These are phyloP conservation scores for Pelargonium australe DNA, from an alignment of 441 rosid genomes.

Conservation along the genomic window DNA sequence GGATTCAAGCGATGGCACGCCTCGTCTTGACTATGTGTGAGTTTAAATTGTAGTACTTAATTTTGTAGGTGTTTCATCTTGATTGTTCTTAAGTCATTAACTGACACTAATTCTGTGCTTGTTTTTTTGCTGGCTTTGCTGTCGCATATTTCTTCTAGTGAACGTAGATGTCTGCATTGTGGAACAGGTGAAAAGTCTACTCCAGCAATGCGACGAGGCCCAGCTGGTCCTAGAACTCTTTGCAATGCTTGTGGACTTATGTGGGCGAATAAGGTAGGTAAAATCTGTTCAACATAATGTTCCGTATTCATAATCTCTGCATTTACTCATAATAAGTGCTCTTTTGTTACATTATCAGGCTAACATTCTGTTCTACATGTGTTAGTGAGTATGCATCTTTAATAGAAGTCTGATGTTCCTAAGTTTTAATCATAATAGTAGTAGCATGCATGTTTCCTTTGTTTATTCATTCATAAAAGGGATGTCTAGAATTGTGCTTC, in stretches of 20 bases:
- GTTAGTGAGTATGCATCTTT: background rate
- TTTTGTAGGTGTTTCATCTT: constrained; percentile 6
- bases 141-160: constrained; percentile 22
- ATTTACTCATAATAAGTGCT: background rate
- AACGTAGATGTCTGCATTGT: constrained; percentile 33
- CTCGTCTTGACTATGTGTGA: constrained; percentile 36
- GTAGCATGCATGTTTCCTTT: background rate
- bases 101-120: background rate
- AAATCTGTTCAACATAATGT: background rate
- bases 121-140: constrained; percentile 7
- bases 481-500: background rate
- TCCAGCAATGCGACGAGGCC: constrained; percentile 44
- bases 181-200: constrained; percentile 33
- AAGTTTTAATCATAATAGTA: background rate
- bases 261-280: constrained; percentile 41
- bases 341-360: background rate
- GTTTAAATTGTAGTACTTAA: constrained; percentile 20
- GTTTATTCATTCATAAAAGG: background rate
- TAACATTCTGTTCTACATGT: background rate
- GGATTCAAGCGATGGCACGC: constrained; percentile 27
- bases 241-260: constrained; percentile 45
- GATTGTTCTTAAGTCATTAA: background rate
- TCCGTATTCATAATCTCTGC: constrained; percentile 1
- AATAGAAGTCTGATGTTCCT: background rate
- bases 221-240: constrained; percentile 40